phyloP scores from a whole-genome alignment of 352 stramenopile genomes.

The Phytophthora rubi region DNA sequence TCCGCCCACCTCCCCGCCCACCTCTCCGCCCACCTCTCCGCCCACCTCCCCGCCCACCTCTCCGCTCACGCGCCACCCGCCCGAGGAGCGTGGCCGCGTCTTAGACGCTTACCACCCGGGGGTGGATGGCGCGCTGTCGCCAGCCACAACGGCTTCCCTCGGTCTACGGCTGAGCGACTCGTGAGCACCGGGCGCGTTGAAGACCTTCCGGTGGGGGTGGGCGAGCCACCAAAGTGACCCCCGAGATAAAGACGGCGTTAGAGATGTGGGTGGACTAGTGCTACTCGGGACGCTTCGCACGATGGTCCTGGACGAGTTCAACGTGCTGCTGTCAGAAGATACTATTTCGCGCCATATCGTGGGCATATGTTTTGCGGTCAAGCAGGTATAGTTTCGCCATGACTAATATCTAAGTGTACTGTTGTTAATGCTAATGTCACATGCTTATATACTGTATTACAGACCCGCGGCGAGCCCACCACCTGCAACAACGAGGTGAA shows the following conservation, averaged over 20 bases:
- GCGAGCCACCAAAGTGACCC: constrained; percentile 1
- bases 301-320: background rate
- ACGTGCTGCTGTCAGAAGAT: constrained; percentile 9
- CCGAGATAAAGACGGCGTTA: constrained; percentile 1
- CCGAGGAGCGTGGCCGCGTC: constrained; percentile 6
- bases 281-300: background rate
- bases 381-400: constrained; percentile 9
- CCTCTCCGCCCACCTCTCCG: too few species aligned
- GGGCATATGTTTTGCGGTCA: constrained; percentile 23
- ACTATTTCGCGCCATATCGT: constrained; percentile 11
- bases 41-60: too few species aligned
- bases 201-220: background rate
- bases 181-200: background rate
- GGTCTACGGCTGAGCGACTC: background rate
- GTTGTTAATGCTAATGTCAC: too few species aligned
- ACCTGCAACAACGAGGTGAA: background rate
- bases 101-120: background rate
- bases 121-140: background rate
- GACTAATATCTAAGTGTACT: too few species aligned
- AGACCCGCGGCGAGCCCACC: too few species aligned
- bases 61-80: background rate
- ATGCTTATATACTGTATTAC: too few species aligned
- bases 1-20: too few species aligned
- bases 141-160: background rate
- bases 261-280: background rate